phyloP scores from a whole-genome alignment of 108 stramenopile species.

The Mediolabrus comicus region DNA sequence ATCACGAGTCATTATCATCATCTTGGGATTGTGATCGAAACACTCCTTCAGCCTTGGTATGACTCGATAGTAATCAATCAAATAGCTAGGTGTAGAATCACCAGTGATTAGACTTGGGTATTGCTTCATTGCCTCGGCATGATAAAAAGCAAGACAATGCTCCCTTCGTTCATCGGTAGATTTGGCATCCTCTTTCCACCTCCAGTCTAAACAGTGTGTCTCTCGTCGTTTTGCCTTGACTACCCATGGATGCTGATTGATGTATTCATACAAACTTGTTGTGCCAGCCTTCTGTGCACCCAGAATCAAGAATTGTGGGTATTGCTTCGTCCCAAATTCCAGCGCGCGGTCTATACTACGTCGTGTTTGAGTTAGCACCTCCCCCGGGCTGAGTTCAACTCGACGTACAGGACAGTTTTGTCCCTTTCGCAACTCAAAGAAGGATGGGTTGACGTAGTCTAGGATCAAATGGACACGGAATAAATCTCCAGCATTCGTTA shows the following conservation, averaged over 20 bases:
- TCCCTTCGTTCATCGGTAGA: conserved; percentile 46
- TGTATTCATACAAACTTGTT: conserved; percentile 91
- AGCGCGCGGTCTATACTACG: conserved; percentile 84
- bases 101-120: conserved; percentile 87
- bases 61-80: conserved; percentile 88
- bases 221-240: conserved; percentile 82
- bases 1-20: conserved; percentile 94
- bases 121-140: conserved; percentile 55
- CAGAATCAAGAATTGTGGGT: conserved; percentile 82
- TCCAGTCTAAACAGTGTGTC: conserved; percentile 97
- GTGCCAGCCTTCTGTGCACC: conserved; percentile 98
- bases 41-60: conserved; percentile 82
- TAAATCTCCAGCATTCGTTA: conserved; percentile 72
- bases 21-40: conserved; percentile 57
- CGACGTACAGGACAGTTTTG: conserved; percentile 32
- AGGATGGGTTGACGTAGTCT: conserved; percentile 85
- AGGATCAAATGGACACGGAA: conserved; percentile 93
- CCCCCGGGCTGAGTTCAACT: conserved; percentile 70
- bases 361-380: conserved; percentile 87
- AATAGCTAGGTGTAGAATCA: conserved; percentile 95
- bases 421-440: conserved; percentile 12
- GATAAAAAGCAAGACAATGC: conserved; percentile 80
- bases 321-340: conserved; percentile 52
- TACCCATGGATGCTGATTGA: conserved; percentile 91
- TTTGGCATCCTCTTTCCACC: conserved; percentile 70